A percentile compares a stretch with the other conserved stretches of the same genome.
phyloP scores from a whole-genome alignment of 441 rosid species.

The Eutrema salsugineum region DNA sequence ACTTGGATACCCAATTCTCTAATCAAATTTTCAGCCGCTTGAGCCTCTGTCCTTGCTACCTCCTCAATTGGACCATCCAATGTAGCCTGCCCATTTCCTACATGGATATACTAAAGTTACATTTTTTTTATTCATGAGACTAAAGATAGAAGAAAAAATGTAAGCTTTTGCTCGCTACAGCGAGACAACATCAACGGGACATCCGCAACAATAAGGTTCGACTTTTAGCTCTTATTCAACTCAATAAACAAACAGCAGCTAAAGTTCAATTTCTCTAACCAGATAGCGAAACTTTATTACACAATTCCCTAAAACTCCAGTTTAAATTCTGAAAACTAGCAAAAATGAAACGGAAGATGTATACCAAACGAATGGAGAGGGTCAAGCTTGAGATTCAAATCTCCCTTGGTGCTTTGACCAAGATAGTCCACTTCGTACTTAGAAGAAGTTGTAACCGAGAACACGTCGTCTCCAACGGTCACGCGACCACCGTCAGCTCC shows the following conservation, averaged over 20 bases:
- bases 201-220: not conserved
- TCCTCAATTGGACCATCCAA: slow-evolving; percentile 94
- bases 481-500: slow-evolving; percentile 31
- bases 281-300: not conserved
- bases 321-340: not conserved
- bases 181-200: not conserved
- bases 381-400: slow-evolving; percentile 77
- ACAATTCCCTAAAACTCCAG: not conserved
- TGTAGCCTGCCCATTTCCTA: slow-evolving; percentile 58
- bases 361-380: slow-evolving; percentile 47
- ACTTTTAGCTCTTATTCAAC: not conserved
- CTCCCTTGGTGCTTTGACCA: slow-evolving; percentile 97
- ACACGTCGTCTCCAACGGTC: slow-evolving; percentile 51
- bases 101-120: not conserved
- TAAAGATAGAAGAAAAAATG: not conserved
- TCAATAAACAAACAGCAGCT: not conserved
- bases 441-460: slow-evolving; percentile 67
- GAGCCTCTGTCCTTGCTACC: slow-evolving; percentile 73
- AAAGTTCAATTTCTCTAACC: not conserved
- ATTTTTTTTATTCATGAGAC: not conserved
- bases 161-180: not conserved
- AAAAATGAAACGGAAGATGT: not conserved
- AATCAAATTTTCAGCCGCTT: slow-evolving; percentile 72
- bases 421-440: slow-evolving; percentile 76
- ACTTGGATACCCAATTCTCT: slow-evolving; percentile 80